phyloP scores from a whole-genome alignment of 2,329 filamentous ascomycete genomes.

The Fusarium acutatum region DNA sequence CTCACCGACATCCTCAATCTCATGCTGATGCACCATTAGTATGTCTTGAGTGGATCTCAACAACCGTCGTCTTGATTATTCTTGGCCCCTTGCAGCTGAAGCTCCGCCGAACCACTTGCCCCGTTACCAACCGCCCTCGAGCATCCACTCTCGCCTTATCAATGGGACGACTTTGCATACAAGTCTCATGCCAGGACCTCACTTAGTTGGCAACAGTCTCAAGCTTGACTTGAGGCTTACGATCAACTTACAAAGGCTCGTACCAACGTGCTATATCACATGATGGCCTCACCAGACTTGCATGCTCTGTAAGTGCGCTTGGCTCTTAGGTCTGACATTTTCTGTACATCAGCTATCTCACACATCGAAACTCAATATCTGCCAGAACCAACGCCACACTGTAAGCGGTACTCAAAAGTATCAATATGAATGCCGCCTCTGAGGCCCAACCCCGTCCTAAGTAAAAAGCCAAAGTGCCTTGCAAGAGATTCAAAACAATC shows the following conservation, averaged over 20 bases:
- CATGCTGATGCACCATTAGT: neutral
- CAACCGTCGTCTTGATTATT: neutral
- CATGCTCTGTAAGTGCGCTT: neutral
- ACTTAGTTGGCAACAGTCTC: neutral
- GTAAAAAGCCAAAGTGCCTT: neutral
- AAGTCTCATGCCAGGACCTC: constrained; percentile 13
- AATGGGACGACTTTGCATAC: constrained; percentile 17
- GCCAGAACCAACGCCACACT: neutral
- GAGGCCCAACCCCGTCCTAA: neutral
- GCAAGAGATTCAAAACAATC: constrained; percentile 14
- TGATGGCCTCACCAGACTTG: neutral
- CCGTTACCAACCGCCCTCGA: neutral
- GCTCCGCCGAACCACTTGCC: constrained; percentile 13
- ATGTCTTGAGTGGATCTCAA: constrained; percentile 6
- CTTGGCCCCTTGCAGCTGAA: constrained; percentile 8
- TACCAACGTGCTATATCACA: neutral
- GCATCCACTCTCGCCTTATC: constrained; percentile 10
- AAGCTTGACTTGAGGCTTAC: neutral
- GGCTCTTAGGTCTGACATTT: neutral
- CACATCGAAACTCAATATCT: neutral
- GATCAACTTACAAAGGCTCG: neutral
- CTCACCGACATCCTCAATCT: constrained; percentile 29
- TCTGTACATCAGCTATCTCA: neutral
- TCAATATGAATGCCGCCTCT: neutral
- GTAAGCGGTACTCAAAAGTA: neutral